These are phyloP conservation scores for Houttuynia cordata DNA, from an alignment of 164 flowering plant genomes.

Conservation along the genomic window DNA sequence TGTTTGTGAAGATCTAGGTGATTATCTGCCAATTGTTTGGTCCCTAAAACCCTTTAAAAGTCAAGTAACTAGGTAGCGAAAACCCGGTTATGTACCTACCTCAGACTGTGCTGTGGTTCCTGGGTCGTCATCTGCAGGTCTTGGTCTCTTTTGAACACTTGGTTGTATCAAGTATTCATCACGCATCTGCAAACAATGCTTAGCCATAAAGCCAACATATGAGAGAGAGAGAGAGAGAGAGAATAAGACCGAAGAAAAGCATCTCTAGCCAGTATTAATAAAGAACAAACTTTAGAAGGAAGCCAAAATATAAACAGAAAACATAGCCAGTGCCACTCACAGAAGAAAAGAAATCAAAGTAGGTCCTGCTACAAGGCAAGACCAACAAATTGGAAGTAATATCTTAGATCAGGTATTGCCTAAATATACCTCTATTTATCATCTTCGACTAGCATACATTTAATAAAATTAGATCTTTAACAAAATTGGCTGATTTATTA, in stretches of 20 bases:
- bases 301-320: neutral
- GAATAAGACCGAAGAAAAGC: constrained; percentile 1
- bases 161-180: constrained; percentile 83
- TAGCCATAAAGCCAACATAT: neutral
- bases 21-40: neutral
- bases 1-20: too few species aligned
- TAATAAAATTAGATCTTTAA: too few species aligned
- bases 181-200: constrained; percentile 35
- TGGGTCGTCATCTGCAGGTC: constrained; percentile 37
- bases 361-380: too few species aligned
- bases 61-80: neutral
- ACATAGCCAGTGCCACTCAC: neutral
- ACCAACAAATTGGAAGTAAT: too few species aligned
- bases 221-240: neutral
- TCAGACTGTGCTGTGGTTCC: constrained; percentile 33
- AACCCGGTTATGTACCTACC: constrained; percentile 24
- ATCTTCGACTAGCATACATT: too few species aligned
- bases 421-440: too few species aligned
- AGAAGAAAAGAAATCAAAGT: too few species aligned
- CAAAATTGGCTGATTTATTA: too few species aligned
- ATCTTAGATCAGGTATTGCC: too few species aligned
- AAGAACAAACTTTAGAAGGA: neutral
- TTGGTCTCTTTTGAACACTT: constrained; percentile 73
- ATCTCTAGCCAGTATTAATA: neutral
- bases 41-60: neutral